Percentiles rank a stretch among this genome's conserved stretches.
Evolutionary conservation across 257 asterid genomes (phyloP).

Genomic region (Scutellaria baicalensis): DNA sequence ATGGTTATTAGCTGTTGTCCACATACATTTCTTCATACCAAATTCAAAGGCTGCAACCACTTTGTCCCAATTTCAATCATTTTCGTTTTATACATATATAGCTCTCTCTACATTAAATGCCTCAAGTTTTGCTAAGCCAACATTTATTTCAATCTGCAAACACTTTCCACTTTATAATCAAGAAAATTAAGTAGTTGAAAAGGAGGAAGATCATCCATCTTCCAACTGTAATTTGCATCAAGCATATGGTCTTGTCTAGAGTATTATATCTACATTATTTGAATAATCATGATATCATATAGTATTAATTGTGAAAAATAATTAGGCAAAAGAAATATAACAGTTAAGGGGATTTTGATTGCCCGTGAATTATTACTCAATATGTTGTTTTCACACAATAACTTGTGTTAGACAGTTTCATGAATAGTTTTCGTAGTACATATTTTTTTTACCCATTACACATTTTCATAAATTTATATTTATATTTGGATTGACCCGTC

Average conservation of each 20-base stretch:
- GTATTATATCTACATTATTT: too few relatives aligned
- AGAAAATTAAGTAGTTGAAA: neutral
- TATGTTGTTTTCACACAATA: too few relatives aligned
- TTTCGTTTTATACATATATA: neutral
- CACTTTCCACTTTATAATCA: neutral
- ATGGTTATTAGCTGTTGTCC: slow-evolving; percentile 11
- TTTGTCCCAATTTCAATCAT: neutral
- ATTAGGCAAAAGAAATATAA: too few relatives aligned
- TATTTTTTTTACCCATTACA: too few relatives aligned
- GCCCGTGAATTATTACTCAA: too few relatives aligned
- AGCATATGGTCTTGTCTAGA: slow-evolving; percentile 3
- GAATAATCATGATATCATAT: neutral
- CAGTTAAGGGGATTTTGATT: too few relatives aligned
- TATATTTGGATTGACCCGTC: too few relatives aligned
- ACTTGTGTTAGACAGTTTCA: too few relatives aligned
- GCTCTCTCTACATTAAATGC: neutral
- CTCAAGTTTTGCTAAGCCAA: neutral
- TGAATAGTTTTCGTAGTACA: too few relatives aligned
- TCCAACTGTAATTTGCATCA: neutral
- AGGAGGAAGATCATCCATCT: neutral
- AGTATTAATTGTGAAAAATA: neutral
- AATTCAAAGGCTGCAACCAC: neutral
- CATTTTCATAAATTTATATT: too few relatives aligned
- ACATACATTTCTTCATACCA: neutral
- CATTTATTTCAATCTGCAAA: neutral